phyloP scores from a whole-genome alignment of 192 early-diverging fungal species.

The Obelidium mucronatum region DNA sequence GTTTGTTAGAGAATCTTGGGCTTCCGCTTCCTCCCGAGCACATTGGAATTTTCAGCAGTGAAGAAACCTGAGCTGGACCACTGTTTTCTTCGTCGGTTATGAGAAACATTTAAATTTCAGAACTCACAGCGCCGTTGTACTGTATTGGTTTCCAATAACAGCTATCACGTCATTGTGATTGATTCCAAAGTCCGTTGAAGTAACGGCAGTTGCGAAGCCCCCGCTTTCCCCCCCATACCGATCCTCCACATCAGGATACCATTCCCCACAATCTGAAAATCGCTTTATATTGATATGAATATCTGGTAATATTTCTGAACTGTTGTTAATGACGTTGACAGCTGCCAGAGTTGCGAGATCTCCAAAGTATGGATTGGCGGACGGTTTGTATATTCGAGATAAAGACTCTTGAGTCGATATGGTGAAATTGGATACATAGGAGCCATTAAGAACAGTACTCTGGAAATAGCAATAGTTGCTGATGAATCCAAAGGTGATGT shows the following conservation, averaged over 20 bases:
- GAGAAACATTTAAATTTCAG: neutral
- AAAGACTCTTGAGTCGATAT: no score
- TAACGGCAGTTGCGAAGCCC: conserved; percentile 2
- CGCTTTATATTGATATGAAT: neutral
- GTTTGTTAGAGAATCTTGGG: neutral
- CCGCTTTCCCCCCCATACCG: no score
- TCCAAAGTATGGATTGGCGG: no score
- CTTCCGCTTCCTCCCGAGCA: neutral
- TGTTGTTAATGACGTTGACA: no score
- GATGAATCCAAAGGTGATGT: no score
- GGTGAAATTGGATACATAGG: no score
- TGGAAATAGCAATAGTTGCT: no score
- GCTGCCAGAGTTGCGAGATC: no score
- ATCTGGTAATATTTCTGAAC: neutral
- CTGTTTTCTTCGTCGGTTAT: no score
- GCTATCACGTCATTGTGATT: neutral
- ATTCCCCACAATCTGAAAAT: neutral
- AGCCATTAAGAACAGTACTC: no score
- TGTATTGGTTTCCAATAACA: conserved; percentile 1
- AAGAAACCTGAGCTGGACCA: neutral
- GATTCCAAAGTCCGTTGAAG: neutral
- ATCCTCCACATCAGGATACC: neutral
- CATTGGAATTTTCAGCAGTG: neutral
- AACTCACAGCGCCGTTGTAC: neutral
- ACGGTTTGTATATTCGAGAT: no score